phyloP scores from a whole-genome alignment of 345 rosid genomes.

The Syzygium oleosum region DNA sequence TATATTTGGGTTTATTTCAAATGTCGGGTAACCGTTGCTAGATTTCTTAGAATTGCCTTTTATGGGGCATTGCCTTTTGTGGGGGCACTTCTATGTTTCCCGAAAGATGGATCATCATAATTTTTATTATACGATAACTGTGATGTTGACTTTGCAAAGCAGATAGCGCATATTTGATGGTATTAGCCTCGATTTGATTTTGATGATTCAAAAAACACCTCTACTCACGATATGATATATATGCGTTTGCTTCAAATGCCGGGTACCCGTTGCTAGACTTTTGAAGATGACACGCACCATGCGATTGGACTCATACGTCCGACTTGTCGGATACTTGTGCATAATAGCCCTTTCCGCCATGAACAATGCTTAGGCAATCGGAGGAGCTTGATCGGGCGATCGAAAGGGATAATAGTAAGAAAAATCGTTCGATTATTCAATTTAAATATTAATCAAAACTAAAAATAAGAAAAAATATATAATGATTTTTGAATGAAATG shows the following conservation, averaged over 20 bases:
- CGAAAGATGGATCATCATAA: background rate
- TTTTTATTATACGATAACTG: fast-evolving
- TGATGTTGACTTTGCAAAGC: no score
- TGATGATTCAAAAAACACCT: background rate
- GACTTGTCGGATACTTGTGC: background rate
- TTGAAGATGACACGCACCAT: background rate
- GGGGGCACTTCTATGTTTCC: background rate
- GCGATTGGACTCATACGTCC: background rate
- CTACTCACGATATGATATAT: background rate
- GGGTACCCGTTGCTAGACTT: background rate
- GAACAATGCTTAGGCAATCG: background rate
- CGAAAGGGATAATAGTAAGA: background rate
- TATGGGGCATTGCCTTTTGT: no score
- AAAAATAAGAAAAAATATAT: background rate
- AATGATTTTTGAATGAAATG: background rate
- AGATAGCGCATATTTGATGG: background rate
- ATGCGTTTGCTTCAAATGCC: background rate
- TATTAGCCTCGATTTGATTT: background rate
- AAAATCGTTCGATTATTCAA: background rate
- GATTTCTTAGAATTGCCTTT: no score
- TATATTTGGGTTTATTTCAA: background rate
- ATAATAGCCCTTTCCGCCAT: background rate
- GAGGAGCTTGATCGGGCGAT: background rate
- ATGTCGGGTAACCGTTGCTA: background rate
- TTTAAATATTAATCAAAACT: background rate